Percentiles rank a stretch among this genome's conserved stretches.
phyloP scores from a whole-genome alignment of 441 rosid genomes.

The Populus hybrid region DNA sequence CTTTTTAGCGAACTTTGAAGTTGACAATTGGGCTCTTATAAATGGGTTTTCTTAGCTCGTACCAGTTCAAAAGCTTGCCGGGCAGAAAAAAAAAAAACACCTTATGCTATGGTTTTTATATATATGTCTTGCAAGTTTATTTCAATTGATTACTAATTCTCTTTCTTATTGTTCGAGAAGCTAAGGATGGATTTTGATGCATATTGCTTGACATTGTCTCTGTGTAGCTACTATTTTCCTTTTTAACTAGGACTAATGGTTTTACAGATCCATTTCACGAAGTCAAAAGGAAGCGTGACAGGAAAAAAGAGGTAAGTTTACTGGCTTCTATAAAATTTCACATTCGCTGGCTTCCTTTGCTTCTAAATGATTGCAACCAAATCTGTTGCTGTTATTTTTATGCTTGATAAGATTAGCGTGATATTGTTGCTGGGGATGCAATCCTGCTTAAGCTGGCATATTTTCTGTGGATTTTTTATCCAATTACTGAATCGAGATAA shows the following conservation, averaged over 20 bases:
- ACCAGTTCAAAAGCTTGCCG: too few species aligned
- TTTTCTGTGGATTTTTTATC: neutral
- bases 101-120: neutral
- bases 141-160: neutral
- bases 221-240: neutral
- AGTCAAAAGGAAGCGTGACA: conserved; percentile 81
- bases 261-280: conserved; percentile 78
- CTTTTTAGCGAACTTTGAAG: neutral
- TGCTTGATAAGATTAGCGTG: neutral
- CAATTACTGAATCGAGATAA: neutral
- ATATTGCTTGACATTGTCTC: neutral
- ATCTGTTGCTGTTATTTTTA: neutral
- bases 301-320: conserved; percentile 63
- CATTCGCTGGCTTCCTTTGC: neutral
- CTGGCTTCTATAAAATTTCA: neutral
- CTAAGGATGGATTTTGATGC: neutral
- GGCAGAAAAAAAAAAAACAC: too few species aligned
- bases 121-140: neutral
- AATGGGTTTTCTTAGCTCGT: neutral
- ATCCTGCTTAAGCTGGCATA: neutral
- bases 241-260: conserved; percentile 16
- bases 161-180: neutral
- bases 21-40: too few species aligned
- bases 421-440: neutral
- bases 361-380: neutral